Base-by-base conservation (phyloP, 805 yeast genomes). In the Schwanniomyces sp. region DNA sequence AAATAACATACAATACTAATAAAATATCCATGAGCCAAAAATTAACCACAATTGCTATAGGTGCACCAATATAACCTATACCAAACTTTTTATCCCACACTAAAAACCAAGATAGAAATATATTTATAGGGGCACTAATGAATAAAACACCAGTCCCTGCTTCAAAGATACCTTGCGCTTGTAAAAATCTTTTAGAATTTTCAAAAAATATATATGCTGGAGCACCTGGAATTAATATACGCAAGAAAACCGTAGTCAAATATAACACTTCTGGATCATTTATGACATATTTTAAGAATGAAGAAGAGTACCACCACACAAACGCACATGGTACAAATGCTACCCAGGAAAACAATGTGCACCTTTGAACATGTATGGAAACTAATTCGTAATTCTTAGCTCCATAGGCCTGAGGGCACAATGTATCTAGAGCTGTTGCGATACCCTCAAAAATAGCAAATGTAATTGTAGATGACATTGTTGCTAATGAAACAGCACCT, bases 121-220 rank as follows among this genome's bases (percentile, higher is more conserved):
- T 67, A 52, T 74, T 71, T 25, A 72, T 55, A 4, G 78, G 76
- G 8, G 78, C 77, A 56, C 70, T 63, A 18, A 74, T 48, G 41
- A 73, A 62, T 11, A 74, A 57, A 12, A 74, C 67, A 1, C 76
- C 75, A 7, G 77, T 74, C 10, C 77, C 75, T 6, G 78, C 78
- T 56, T 74, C 78, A 52, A 73, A 74, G 27, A 74, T 73, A 7
- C 78, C 78, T 53, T 74, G 78, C 0, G 77, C 75, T 53, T 74
- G 78, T 43, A 74, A 56, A 43, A 72, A 74, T 21, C 78, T 53
- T 46, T 74, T 74, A 24, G 63, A 63, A 53, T 63, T 61, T 47
- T 73, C 78, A 54, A 74, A 74, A 40, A 71, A 65, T 10, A 74
- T 72, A 53, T 74, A 73, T 1, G 69, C 73, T 3, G 78, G 78